Percentiles rank a stretch among this genome's conserved stretches.
Conservation (phyloP, 1,284 basidiomycete genomes). For the Hypsizygus ulmarius region DNA sequence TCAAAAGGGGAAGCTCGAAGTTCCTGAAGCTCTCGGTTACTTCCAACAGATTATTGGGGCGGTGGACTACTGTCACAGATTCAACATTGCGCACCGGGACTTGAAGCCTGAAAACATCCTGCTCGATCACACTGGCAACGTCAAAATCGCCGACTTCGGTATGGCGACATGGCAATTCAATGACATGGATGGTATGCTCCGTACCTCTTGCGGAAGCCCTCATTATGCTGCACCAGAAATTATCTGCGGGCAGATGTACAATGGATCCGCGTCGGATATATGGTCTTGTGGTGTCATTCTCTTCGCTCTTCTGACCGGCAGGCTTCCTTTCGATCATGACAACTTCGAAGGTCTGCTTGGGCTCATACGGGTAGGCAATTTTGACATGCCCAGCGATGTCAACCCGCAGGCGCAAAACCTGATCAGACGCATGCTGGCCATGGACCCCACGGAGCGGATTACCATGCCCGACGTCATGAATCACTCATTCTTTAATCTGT, state of each 20-base stretch:
- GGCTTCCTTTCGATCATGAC: slow-evolving; percentile 92
- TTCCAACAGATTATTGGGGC: slow-evolving; percentile 97
- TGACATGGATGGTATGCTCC: slow-evolving; percentile 62
- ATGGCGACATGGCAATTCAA: slow-evolving; percentile 90
- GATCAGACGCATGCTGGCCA: slow-evolving; percentile 84
- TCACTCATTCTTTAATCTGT: slow-evolving; percentile 88
- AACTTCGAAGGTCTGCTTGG: slow-evolving; percentile 74
- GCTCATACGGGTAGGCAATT: slow-evolving; percentile 83
- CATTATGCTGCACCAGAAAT: slow-evolving; percentile 99
- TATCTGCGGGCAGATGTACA: slow-evolving; percentile 81
- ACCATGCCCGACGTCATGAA: slow-evolving; percentile 83
- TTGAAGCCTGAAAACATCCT: slow-evolving; percentile 96
- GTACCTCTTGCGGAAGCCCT: slow-evolving; percentile 93
- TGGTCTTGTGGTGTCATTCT: slow-evolving; percentile 99
- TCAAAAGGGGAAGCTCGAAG: slow-evolving; percentile 75
- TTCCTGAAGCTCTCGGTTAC: slow-evolving; percentile 84
- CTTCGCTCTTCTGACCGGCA: slow-evolving; percentile 88
- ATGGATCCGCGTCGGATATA: slow-evolving; percentile 89
- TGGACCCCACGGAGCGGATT: slow-evolving; percentile 81
- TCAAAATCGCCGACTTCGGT: slow-evolving; percentile 98
- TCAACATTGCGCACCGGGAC: slow-evolving; percentile 97
- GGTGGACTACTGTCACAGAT: slow-evolving; percentile 94
- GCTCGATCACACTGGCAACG: slow-evolving; percentile 80
- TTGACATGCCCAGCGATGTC: slow-evolving; percentile 82
- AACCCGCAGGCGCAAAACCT: slow-evolving; percentile 79